Conservation (phyloP, 140 eudicot species). For the Eryngium alpinum region DNA sequence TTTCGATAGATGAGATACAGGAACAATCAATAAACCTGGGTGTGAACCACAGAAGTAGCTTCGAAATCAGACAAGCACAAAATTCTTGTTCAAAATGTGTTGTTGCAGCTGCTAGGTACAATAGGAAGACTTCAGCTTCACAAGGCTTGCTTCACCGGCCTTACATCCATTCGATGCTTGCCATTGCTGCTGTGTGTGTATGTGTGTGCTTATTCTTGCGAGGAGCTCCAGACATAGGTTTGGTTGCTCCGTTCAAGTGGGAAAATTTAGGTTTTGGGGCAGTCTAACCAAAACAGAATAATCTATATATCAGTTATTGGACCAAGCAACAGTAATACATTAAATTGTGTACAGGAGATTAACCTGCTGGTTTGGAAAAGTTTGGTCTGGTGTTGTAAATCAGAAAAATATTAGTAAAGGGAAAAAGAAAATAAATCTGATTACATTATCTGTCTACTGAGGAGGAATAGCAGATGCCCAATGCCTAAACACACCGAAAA, state of each 20-base stretch:
- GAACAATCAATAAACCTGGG: conserved; percentile 26
- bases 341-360: background rate
- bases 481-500: background rate
- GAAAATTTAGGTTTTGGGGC: conserved; percentile 67
- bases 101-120: conserved; percentile 34
- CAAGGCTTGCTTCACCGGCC: conserved; percentile 79
- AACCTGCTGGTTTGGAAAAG: background rate
- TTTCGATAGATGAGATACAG: conserved; percentile 48
- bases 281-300: conserved; percentile 21
- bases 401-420: background rate
- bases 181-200: conserved; percentile 93
- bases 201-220: conserved; percentile 80
- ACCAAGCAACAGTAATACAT: background rate
- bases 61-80: conserved; percentile 14
- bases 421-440: background rate
- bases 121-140: conserved; percentile 41
- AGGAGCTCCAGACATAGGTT: conserved; percentile 66
- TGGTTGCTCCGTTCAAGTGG: conserved; percentile 73
- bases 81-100: conserved; percentile 67
- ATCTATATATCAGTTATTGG: background rate
- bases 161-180: conserved; percentile 81
- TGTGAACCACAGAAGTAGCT: conserved; percentile 21
- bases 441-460: background rate
- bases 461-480: background rate
- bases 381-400: background rate